Evolutionary conservation across 2,329 filamentous ascomycete species (phyloP).

Genomic region (Aspergillus alliaceus): DNA sequence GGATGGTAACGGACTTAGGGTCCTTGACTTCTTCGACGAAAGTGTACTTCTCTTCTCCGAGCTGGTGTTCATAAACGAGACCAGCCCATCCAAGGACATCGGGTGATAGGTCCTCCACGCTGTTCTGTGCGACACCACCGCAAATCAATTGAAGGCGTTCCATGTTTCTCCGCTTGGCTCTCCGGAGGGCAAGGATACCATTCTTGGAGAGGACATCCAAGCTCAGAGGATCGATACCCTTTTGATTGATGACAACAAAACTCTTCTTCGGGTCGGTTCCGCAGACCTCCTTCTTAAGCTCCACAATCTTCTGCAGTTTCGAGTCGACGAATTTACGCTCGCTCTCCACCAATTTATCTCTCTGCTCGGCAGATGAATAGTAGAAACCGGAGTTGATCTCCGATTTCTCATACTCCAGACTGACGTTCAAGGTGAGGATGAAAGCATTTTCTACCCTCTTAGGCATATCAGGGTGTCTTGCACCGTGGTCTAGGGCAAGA

Average conservation of each 20-base stretch:
- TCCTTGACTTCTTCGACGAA: slow-evolving; percentile 99
- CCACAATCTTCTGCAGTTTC: slow-evolving; percentile 95
- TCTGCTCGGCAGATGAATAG: slow-evolving; percentile 94
- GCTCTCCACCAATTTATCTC: slow-evolving; percentile 96
- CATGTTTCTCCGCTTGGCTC: slow-evolving; percentile 99
- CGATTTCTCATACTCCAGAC: slow-evolving; percentile 96
- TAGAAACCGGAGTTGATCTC: slow-evolving; percentile 99
- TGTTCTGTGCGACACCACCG: slow-evolving; percentile 90
- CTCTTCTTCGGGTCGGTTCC: slow-evolving; percentile 89
- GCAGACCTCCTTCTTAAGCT: slow-evolving; percentile 96
- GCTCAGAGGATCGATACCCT: slow-evolving; percentile 95
- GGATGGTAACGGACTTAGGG: slow-evolving; percentile 92
- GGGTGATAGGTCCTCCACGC: slow-evolving; percentile 85
- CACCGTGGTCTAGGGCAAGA: slow-evolving; percentile 89
- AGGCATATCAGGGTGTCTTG: slow-evolving; percentile 96
- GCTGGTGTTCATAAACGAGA: slow-evolving; percentile 91
- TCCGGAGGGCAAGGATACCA: slow-evolving; percentile 87
- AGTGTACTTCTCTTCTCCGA: slow-evolving; percentile 98
- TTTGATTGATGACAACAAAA: slow-evolving; percentile 98
- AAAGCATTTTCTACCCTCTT: slow-evolving; percentile 93
- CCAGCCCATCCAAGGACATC: slow-evolving; percentile 95
- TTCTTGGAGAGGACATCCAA: slow-evolving; percentile 97
- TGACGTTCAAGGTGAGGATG: slow-evolving; percentile 94
- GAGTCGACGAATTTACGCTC: slow-evolving; percentile 94
- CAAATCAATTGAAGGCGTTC: slow-evolving; percentile 94